A percentile compares a stretch with the other conserved stretches of the same genome.
These are phyloP conservation scores for Iris macrosiphon DNA, from an alignment of 106 monocot genomes.

Conservation along the genomic window DNA sequence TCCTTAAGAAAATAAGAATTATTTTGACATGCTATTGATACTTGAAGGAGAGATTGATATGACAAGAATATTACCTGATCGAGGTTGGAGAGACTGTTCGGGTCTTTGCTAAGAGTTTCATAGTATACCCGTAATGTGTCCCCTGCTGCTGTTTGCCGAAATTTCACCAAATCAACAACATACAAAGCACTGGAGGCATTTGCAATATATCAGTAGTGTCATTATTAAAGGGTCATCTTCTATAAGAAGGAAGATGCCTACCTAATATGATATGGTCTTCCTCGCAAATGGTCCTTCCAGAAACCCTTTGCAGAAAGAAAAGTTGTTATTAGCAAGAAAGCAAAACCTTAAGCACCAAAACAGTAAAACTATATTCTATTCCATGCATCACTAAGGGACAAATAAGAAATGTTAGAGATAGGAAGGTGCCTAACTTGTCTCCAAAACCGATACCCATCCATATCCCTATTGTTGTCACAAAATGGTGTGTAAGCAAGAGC, in stretches of 20 bases:
- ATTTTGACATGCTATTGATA: too few species aligned
- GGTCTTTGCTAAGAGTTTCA: constrained; percentile 97
- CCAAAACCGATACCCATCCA: constrained; percentile 99
- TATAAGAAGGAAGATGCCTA: constrained; percentile 12
- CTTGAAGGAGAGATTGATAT: neutral
- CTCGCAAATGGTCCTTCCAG: constrained; percentile 97
- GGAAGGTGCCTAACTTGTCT: constrained; percentile 56
- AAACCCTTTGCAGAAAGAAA: constrained; percentile 62
- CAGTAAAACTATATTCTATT: neutral
- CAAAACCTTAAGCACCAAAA: neutral
- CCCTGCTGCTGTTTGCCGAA: constrained; percentile 94
- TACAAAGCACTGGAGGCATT: constrained; percentile 74
- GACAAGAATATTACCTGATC: constrained; percentile 63
- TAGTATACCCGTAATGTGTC: constrained; percentile 82
- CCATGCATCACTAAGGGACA: neutral
- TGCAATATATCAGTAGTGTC: neutral
- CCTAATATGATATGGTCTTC: constrained; percentile 97
- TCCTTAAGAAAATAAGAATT: too few species aligned
- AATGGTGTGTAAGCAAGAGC: constrained; percentile 98
- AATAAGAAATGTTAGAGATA: neutral
- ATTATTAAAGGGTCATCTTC: neutral
- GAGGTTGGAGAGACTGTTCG: constrained; percentile 98
- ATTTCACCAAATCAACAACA: constrained; percentile 95
- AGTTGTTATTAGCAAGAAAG: neutral
- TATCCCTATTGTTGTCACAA: constrained; percentile 98